Conservation (phyloP, 2,329 filamentous ascomycete genomes). For the Cladosporium sphaerospermum region DNA sequence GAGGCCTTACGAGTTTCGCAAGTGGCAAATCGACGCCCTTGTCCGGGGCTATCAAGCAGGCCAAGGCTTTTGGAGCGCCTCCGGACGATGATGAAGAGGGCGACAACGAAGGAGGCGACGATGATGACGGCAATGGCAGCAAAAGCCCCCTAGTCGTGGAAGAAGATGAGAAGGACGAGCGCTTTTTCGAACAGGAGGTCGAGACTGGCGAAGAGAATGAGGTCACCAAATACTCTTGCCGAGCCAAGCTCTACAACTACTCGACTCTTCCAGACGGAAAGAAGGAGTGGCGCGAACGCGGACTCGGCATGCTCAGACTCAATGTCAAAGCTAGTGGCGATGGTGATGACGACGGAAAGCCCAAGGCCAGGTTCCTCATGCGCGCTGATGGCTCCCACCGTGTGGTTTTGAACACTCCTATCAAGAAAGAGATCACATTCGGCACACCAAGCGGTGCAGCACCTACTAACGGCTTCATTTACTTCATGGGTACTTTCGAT, state of each 20-base stretch:
- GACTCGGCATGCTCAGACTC: slow-evolving; percentile 75
- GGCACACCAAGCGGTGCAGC: slow-evolving; percentile 58
- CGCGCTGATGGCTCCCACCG: slow-evolving; percentile 83
- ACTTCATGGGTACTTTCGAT: slow-evolving; percentile 54
- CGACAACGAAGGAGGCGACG: slow-evolving; percentile 43
- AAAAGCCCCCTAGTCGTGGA: slow-evolving; percentile 43
- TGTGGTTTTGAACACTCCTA: slow-evolving; percentile 76
- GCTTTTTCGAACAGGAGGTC: slow-evolving; percentile 57
- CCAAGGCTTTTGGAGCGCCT: slow-evolving; percentile 71
- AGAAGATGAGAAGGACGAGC: slow-evolving; percentile 59
- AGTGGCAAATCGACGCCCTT: slow-evolving; percentile 39
- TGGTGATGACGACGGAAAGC: slow-evolving; percentile 44
- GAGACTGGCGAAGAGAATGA: slow-evolving; percentile 87
- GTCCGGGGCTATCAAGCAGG: slow-evolving; percentile 45
- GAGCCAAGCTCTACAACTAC: slow-evolving; percentile 80
- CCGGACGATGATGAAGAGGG: slow-evolving; percentile 55
- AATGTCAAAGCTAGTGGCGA: slow-evolving; percentile 62
- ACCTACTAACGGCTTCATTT: slow-evolving; percentile 63
- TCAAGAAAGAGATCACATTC: slow-evolving; percentile 74
- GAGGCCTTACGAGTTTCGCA: slow-evolving; percentile 62
- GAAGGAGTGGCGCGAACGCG: slow-evolving; percentile 83
- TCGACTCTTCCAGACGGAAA: slow-evolving; percentile 40
- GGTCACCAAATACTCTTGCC: slow-evolving; percentile 64
- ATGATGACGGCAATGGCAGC: slow-evolving; percentile 36
- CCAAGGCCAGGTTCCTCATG: slow-evolving; percentile 70